phyloP scores from a whole-genome alignment of 495 filamentous ascomycete genomes.

The Penicillium herquei region DNA sequence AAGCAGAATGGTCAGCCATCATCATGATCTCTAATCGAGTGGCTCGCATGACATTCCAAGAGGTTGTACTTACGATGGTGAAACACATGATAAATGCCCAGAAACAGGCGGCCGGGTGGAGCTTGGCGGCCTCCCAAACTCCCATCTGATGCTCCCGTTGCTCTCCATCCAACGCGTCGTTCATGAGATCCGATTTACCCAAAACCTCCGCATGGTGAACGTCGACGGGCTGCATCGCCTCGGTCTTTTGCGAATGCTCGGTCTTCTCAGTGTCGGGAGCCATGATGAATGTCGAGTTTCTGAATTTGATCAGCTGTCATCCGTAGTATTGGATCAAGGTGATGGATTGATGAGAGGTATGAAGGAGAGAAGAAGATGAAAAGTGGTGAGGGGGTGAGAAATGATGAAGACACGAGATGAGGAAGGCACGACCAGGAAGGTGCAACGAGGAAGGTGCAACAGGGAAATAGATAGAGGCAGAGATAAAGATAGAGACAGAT shows the following conservation, averaged over 20 bases:
- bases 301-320: neutral
- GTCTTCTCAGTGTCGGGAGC: neutral
- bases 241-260: neutral
- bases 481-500: no score
- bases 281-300: neutral
- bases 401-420: neutral
- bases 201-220: conserved; percentile 28
- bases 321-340: neutral
- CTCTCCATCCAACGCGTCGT: conserved; percentile 36
- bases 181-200: conserved; percentile 27
- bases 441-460: no score
- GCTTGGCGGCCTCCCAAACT: conserved; percentile 30
- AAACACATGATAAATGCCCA: conserved; percentile 47
- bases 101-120: conserved; percentile 48
- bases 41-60: no score
- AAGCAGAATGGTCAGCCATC: no score
- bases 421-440: no score
- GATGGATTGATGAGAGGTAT: neutral
- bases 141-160: conserved; percentile 32
- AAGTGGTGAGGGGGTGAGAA: neutral
- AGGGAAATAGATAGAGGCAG: no score
- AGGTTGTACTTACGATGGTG: conserved; percentile 40
- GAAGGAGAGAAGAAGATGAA: neutral
- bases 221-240: conserved; percentile 2
- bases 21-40: no score